phyloP scores from a whole-genome alignment of 495 filamentous ascomycete genomes.

The Penicillium salamii region DNA sequence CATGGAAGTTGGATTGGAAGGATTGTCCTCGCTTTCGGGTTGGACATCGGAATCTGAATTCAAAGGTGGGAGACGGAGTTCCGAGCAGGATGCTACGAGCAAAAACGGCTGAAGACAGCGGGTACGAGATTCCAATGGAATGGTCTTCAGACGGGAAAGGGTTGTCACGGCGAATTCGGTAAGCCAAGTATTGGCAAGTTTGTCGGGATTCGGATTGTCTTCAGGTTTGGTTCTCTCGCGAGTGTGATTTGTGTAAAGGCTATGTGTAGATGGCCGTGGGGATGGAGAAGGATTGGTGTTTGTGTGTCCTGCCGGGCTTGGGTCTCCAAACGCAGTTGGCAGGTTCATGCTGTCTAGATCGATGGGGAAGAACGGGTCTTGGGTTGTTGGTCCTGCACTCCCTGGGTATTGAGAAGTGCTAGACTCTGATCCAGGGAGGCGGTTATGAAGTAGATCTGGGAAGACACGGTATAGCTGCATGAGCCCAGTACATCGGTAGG shows the following conservation, averaged over 20 bases:
- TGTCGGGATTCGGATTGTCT: background rate
- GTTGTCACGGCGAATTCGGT: conserved; percentile 53
- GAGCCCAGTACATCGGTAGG: conserved; percentile 53
- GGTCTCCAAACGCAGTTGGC: conserved; percentile 17
- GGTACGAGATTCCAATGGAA: conserved; percentile 53
- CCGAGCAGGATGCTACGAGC: conserved; percentile 48
- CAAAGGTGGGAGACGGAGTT: conserved; percentile 42
- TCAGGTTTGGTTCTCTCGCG: background rate
- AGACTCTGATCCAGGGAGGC: conserved; percentile 30
- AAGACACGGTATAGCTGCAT: conserved; percentile 56
- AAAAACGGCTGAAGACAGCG: conserved; percentile 54
- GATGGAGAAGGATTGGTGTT: conserved; percentile 1
- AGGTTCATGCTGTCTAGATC: conserved; percentile 27
- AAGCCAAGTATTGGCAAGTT: conserved; percentile 45
- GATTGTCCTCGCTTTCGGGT: background rate
- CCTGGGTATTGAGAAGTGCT: conserved; percentile 9
- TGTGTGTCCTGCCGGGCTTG: background rate
- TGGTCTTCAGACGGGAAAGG: conserved; percentile 46
- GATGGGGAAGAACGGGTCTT: conserved; percentile 29
- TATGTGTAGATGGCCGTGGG: background rate
- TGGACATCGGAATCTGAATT: background rate
- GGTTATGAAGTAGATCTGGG: conserved; percentile 46
- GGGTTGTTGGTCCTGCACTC: background rate
- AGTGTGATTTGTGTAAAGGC: conserved; percentile 6
- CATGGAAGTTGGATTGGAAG: conserved; percentile 11